Base-by-base conservation (phyloP, 2,329 filamentous ascomycete species). In the Penicillium expansum region DNA sequence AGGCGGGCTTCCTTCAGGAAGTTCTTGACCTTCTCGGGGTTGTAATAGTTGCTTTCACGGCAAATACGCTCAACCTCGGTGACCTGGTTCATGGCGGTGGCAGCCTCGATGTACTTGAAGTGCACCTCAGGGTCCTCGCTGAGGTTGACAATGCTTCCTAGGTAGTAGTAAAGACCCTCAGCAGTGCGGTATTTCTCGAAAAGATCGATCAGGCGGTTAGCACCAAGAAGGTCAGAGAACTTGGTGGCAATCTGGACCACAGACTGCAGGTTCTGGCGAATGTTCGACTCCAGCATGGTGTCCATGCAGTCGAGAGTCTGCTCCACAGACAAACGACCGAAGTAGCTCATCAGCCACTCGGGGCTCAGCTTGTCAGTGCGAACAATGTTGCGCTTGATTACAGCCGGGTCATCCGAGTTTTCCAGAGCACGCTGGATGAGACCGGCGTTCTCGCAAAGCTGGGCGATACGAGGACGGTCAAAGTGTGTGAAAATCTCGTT, bases 401-500 rank as follows among this genome's bases (percentile, higher is more conserved):
- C 85, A 27, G 87, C 86, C 5, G 92, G 87, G 67, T 97, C 92
- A 69, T 97, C 92, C 67, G 96, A 96, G 66, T 97, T 91, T 79
- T 99, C 95, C 61, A 99, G 76, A 22, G 94, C 94, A 76, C 90
- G 90, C 70, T 92, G 89, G 63, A 84, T 83, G 54, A 99, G 85
- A 51, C 92, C 92, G 51, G 92, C 92, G 73, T 95, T 90, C 79
- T 99, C 94, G 73, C 94, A 99, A 53, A 99, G 84, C 63, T 88
- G 85, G 24, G 93, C 91, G 75, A 99, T 90, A 62, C 92, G 89
- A 44, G 86, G 79, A 80, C 91, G 95, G 78, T 99, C 94, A 70
- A 96, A 99, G 78, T 99, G 86, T 0, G 92, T 92, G 77, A 99
- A 97, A 89, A 99, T 97, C 69, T 97, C 91, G 69, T 99, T 99